Evolutionary conservation across 164 flowering plant species (phyloP).

Genomic region (Piper longum): DNA sequence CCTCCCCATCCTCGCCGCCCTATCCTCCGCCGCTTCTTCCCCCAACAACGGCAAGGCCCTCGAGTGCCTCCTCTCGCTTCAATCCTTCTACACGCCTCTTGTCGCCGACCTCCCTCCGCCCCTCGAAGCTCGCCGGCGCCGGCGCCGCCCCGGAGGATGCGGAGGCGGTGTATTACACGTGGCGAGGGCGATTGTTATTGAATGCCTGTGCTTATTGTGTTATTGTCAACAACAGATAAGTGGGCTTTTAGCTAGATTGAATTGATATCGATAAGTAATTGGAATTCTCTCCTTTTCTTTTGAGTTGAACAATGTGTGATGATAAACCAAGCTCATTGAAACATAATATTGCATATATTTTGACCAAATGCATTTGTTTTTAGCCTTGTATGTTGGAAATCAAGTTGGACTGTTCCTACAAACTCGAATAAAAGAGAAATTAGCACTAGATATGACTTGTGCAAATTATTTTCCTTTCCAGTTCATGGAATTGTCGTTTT

Average conservation of each 20-base stretch:
- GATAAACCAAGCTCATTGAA: no score
- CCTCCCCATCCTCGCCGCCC: constrained; percentile 45
- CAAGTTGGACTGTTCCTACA: no score
- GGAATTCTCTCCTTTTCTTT: neutral
- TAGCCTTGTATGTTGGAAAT: no score
- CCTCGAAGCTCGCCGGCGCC: constrained; percentile 4
- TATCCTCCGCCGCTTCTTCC: constrained; percentile 20
- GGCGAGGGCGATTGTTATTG: constrained; percentile 63
- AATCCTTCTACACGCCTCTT: constrained; percentile 72
- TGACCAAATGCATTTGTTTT: no score
- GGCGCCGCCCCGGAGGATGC: constrained; percentile 18
- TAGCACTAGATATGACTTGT: no score
- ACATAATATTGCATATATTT: no score
- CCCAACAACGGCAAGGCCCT: constrained; percentile 42
- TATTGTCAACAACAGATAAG: constrained; percentile 16
- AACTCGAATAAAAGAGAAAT: no score
- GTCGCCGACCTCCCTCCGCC: constrained; percentile 44
- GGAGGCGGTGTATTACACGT: constrained; percentile 41
- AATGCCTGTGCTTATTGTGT: constrained; percentile 33
- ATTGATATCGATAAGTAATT: neutral
- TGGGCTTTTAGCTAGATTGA: constrained; percentile 19
- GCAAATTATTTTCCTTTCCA: no score
- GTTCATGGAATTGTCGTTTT: no score
- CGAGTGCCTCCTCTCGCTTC: constrained; percentile 72
- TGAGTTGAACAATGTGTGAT: no score